Percentiles rank a stretch among this genome's conserved stretches.
Evolutionary conservation across 2,329 filamentous ascomycete species (phyloP).

Genomic region (Stachybotrys elegans): DNA sequence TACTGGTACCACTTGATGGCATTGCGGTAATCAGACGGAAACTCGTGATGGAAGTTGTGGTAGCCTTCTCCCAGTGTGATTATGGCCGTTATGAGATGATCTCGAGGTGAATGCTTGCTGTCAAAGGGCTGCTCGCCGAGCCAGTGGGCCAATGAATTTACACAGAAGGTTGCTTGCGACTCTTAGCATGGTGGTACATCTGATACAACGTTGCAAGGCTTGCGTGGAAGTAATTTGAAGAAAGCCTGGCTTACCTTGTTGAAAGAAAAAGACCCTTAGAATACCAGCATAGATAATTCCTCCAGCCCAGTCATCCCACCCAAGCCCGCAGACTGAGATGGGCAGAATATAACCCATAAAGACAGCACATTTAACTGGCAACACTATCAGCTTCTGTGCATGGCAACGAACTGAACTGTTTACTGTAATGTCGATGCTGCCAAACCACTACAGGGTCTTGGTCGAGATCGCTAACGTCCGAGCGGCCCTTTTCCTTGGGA

Average conservation of each 20-base stretch:
- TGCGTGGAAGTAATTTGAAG: not conserved
- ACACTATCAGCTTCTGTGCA: not conserved
- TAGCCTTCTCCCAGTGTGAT: constrained; percentile 77
- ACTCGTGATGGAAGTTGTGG: constrained; percentile 88
- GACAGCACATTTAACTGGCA: constrained; percentile 53
- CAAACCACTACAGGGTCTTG: constrained; percentile 72
- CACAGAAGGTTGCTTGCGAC: constrained; percentile 68
- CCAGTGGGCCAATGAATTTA: constrained; percentile 80
- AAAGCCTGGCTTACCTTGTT: constrained; percentile 50
- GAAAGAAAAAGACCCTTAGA: constrained; percentile 73
- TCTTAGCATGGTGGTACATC: too few relatives aligned
- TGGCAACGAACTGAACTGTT: not conserved
- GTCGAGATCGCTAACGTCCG: constrained; percentile 75
- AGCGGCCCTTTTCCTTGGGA: constrained; percentile 73
- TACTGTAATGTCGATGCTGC: constrained; percentile 74
- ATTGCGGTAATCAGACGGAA: constrained; percentile 80
- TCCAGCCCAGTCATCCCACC: constrained; percentile 70
- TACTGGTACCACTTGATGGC: constrained; percentile 80
- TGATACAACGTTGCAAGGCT: not conserved
- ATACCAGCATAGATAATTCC: constrained; percentile 76
- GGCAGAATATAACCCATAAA: constrained; percentile 69
- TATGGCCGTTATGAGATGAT: constrained; percentile 73
- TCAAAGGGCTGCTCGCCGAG: constrained; percentile 81
- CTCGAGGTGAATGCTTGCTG: constrained; percentile 76
- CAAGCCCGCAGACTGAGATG: constrained; percentile 61